Evolutionary conservation across 129 eudicot species (phyloP).

Genomic region (Heracleum sosnowskyi): DNA sequence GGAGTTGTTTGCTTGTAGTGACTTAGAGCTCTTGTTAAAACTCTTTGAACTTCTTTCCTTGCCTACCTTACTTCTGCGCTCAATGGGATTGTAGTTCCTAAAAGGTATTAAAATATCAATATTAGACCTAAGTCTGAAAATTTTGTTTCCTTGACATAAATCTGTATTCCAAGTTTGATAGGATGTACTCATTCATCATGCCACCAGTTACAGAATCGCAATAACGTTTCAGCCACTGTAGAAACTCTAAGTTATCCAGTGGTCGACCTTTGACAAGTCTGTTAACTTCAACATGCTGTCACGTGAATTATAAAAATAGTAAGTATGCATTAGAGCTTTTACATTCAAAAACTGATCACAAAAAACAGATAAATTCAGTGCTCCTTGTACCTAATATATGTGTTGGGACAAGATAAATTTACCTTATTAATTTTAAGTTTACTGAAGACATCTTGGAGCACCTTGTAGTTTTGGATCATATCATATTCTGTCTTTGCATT

Average conservation of each 20-base stretch:
- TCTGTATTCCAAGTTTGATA: background rate
- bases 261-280: conserved; percentile 85
- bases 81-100: conserved; percentile 88
- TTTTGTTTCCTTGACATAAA: background rate
- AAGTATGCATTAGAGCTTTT: background rate
- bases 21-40: conserved; percentile 41
- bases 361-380: background rate
- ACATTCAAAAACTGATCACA: background rate
- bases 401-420: background rate
- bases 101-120: conserved; percentile 14
- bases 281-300: conserved; percentile 91
- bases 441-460: conserved; percentile 86
- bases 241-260: conserved; percentile 84
- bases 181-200: conserved; percentile 76
- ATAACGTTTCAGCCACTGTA: conserved; percentile 95
- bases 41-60: conserved; percentile 48
- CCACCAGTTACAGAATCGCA: conserved; percentile 96
- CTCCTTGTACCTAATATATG: background rate
- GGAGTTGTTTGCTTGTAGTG: conserved; percentile 64
- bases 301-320: conserved; percentile 15
- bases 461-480: conserved; percentile 94
- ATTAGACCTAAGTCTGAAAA: background rate
- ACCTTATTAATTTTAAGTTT: conserved; percentile 86
- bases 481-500: conserved; percentile 89
- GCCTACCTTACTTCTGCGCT: conserved; percentile 72